These are phyloP conservation scores for Pestalotiopsis sp. DNA, from an alignment of 2,329 filamentous ascomycete species.

Conservation along the genomic window DNA sequence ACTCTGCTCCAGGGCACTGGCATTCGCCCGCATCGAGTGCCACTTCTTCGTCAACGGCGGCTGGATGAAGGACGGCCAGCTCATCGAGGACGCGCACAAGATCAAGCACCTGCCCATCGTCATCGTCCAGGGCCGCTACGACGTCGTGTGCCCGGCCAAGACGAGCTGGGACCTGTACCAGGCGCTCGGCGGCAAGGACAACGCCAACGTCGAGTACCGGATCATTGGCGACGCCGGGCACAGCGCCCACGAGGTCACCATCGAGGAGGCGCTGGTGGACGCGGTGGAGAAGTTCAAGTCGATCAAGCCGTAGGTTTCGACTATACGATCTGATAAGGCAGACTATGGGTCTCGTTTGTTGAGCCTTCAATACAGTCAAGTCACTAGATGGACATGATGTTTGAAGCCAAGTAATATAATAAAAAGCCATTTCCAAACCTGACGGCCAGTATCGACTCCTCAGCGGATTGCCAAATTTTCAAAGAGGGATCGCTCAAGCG, in stretches of 20 bases:
- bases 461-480: no score
- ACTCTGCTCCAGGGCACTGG: constrained; percentile 23
- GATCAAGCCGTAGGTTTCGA: constrained; percentile 13
- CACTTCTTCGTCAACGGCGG: constrained; percentile 45
- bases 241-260: constrained; percentile 27
- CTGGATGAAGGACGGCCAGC: constrained; percentile 43
- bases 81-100: constrained; percentile 31
- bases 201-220: constrained; percentile 27
- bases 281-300: constrained; percentile 30
- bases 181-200: constrained; percentile 31
- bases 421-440: no score
- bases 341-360: no score
- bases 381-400: no score
- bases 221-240: constrained; percentile 27
- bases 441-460: no score
- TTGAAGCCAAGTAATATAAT: no score
- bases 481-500: no score
- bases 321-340: neutral
- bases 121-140: constrained; percentile 48
- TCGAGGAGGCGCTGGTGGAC: constrained; percentile 29
- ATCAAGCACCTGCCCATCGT: constrained; percentile 31
- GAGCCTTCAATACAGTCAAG: no score
- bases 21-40: constrained; percentile 43
- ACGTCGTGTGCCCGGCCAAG: constrained; percentile 45
- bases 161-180: constrained; percentile 45